phyloP scores from a whole-genome alignment of 2,329 filamentous ascomycete species.

The Cladosporium sp. region DNA sequence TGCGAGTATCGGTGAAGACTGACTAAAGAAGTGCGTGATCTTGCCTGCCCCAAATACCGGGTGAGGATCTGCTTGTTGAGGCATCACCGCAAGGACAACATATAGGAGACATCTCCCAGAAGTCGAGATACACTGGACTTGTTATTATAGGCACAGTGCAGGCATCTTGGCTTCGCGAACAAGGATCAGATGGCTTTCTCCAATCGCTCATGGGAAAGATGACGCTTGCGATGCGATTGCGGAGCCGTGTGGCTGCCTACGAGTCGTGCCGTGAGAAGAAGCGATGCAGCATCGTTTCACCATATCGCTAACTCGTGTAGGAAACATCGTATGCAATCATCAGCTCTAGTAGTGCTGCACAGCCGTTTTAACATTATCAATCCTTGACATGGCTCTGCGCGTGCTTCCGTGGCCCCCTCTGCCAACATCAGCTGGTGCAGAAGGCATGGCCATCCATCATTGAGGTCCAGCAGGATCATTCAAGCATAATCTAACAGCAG shows the following conservation, averaged over 20 bases:
- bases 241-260: neutral
- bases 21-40: neutral
- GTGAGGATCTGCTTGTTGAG: neutral
- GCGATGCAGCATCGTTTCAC: neutral
- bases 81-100: neutral
- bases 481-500: neutral
- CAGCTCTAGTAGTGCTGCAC: neutral
- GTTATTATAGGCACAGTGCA: neutral
- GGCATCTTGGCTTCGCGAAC: neutral
- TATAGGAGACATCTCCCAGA: neutral
- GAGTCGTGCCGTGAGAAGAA: neutral
- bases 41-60: neutral
- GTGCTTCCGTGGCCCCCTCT: neutral
- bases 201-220: neutral
- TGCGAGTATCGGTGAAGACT: slow-evolving; percentile 5
- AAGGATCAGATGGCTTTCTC: neutral
- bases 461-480: neutral
- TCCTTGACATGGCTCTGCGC: neutral
- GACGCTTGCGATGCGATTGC: neutral
- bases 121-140: neutral
- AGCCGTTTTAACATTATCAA: neutral
- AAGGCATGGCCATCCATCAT: neutral
- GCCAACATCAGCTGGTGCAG: neutral
- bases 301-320: neutral
- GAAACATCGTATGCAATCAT: neutral